These are phyloP conservation scores for Gracilaria domingensis DNA, from an alignment of 23 red algal species.

Conservation along the genomic window DNA sequence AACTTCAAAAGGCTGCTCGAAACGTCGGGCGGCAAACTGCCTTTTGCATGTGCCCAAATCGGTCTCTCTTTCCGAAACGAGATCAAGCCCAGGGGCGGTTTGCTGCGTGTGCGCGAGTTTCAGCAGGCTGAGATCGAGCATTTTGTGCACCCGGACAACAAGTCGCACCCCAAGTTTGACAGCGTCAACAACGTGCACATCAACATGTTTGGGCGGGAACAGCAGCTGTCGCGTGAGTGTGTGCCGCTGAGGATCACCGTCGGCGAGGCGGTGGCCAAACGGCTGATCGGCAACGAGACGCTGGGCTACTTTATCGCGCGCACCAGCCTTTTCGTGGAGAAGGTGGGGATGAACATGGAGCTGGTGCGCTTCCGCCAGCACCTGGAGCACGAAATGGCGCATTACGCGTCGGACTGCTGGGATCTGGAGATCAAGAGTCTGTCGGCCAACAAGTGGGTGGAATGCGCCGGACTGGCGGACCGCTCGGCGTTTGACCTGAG, in stretches of 20 bases:
- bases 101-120: conserved; percentile 97
- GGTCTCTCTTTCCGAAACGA: conserved; percentile 98
- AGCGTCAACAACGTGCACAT: conserved; percentile 60
- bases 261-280: conserved; percentile 75
- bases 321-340: conserved; percentile 77
- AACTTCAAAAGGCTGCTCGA: conserved; percentile 98
- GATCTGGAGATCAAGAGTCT: conserved; percentile 93
- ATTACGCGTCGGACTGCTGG: conserved; percentile 99
- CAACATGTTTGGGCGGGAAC: conserved; percentile 78
- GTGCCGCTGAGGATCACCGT: conserved; percentile 67
- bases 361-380: conserved; percentile 98
- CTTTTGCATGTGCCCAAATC: conserved; percentile 97
- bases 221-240: conserved; percentile 71
- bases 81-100: conserved; percentile 88
- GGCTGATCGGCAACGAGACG: conserved; percentile 93
- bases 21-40: conserved; percentile 85
- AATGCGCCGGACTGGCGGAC: conserved; percentile 98
- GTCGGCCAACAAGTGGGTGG: conserved; percentile 91
- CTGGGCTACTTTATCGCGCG: conserved; percentile 97
- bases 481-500: conserved; percentile 90
- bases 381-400: conserved; percentile 98
- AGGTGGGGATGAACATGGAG: conserved; percentile 84
- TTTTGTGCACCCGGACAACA: conserved; percentile 95
- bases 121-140: conserved; percentile 99
- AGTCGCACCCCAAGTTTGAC: conserved; percentile 88